Percentiles rank a stretch among this genome's conserved stretches.
Evolutionary conservation across 345 rosid genomes (phyloP).

Genomic region (Viola odorata): DNA sequence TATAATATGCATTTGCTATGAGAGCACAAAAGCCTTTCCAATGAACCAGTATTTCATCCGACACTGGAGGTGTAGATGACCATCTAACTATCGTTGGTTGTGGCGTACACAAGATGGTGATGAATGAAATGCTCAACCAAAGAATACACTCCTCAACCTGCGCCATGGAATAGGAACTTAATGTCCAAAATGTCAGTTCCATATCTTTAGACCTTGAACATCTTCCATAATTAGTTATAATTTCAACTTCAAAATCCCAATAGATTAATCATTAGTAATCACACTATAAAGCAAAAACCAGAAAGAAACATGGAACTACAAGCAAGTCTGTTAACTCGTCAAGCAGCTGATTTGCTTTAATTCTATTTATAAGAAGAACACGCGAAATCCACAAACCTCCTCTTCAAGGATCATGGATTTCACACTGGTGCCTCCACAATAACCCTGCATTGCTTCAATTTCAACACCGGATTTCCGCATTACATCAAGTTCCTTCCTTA

Average conservation of each 20-base stretch:
- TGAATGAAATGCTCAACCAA: conserved; percentile 86
- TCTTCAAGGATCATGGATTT: conserved; percentile 51
- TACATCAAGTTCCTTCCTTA: conserved; percentile 62
- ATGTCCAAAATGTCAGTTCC: neutral
- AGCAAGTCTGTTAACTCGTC: no score
- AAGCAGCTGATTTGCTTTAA: no score
- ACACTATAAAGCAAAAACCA: no score
- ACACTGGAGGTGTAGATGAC: conserved; percentile 69
- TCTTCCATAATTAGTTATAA: neutral
- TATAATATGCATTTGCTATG: conserved; percentile 81
- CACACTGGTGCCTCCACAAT: conserved; percentile 58
- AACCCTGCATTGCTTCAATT: conserved; percentile 53
- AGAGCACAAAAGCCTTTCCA: conserved; percentile 94
- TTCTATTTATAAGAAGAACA: no score
- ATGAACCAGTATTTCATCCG: conserved; percentile 46
- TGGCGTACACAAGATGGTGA: conserved; percentile 90
- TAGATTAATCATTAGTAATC: no score
- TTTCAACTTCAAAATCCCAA: neutral
- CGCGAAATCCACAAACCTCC: conserved; percentile 41
- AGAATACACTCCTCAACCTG: conserved; percentile 86
- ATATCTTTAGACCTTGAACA: neutral
- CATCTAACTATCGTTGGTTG: conserved; percentile 85
- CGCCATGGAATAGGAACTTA: conserved; percentile 1
- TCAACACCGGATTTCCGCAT: conserved; percentile 62
- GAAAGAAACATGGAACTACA: no score